A percentile compares a stretch with the other conserved stretches of the same genome.
Evolutionary conservation across 805 yeast species (phyloP).

Genomic region (Torulaspora indica): DNA sequence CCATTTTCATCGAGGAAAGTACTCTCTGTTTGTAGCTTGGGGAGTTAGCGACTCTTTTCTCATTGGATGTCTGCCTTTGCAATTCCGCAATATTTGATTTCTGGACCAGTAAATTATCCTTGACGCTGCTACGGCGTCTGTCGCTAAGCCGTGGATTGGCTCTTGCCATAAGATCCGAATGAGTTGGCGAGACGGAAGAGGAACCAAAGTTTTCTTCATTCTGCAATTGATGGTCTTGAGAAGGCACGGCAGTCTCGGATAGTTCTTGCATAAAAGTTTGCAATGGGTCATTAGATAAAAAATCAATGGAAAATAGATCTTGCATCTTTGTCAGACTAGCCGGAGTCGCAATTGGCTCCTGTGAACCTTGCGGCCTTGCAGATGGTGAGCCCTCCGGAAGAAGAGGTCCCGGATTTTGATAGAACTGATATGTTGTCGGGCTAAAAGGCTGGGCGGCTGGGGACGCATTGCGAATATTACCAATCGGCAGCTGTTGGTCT

Average conservation of each 20-base stretch:
- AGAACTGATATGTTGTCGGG: conserved; percentile 1
- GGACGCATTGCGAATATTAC: neutral
- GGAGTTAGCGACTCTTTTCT: conserved; percentile 1
- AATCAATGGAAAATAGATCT: conserved; percentile 20
- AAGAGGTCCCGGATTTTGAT: conserved; percentile 1
- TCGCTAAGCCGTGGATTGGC: conserved; percentile 13
- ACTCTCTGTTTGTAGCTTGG: conserved; percentile 13
- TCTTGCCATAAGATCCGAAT: conserved; percentile 1
- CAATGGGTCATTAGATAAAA: conserved; percentile 21
- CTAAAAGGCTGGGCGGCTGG: conserved; percentile 1
- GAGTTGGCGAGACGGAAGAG: conserved; percentile 3
- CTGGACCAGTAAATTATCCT: conserved; percentile 21
- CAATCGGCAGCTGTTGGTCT: neutral
- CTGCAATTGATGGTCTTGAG: conserved; percentile 5
- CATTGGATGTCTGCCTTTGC: conserved; percentile 12
- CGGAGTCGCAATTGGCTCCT: conserved; percentile 5
- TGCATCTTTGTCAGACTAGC: conserved; percentile 12
- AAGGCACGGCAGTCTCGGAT: conserved; percentile 10
- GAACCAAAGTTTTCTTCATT: conserved; percentile 9
- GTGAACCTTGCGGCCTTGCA: neutral
- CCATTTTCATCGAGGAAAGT: conserved; percentile 16
- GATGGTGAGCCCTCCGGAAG: neutral
- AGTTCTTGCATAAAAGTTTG: conserved; percentile 24
- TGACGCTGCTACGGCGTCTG: conserved; percentile 11
- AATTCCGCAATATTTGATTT: conserved; percentile 20